These are phyloP conservation scores for Polygonum aviculare DNA, from an alignment of 148 eudicot genomes.

Conservation along the genomic window DNA sequence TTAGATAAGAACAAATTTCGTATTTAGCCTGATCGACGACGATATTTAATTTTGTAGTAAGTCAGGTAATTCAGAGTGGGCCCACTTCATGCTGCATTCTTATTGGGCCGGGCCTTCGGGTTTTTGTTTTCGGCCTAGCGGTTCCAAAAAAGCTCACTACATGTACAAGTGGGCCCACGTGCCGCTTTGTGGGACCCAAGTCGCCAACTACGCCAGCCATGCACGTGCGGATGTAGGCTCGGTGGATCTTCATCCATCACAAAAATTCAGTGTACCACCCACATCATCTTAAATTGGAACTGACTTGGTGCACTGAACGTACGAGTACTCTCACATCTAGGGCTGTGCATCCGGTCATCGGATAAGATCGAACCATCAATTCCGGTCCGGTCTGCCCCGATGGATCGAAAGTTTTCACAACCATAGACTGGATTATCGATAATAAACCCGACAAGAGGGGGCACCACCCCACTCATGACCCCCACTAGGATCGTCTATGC, in stretches of 20 bases:
- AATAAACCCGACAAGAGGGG: too few relatives aligned
- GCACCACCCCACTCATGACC: too few relatives aligned
- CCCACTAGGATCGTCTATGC: too few relatives aligned
- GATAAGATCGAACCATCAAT: too few relatives aligned
- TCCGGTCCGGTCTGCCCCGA: too few relatives aligned
- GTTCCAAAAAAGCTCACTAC: neutral
- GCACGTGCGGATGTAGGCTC: slow-evolving; percentile 3
- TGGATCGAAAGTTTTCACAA: too few relatives aligned
- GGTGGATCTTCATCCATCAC: neutral
- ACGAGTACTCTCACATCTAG: too few relatives aligned
- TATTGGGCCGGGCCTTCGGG: neutral
- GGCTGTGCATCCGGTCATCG: too few relatives aligned
- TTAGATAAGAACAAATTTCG: neutral
- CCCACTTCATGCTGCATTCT: neutral
- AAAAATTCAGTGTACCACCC: neutral
- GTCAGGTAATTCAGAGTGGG: neutral
- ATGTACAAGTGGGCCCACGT: neutral
- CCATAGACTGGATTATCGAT: too few relatives aligned
- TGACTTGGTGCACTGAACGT: neutral
- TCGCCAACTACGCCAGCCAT: neutral
- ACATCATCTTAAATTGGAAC: neutral
- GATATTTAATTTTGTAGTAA: neutral
- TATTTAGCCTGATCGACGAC: neutral
- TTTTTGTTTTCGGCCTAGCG: neutral
- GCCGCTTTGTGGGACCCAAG: neutral